Percentiles rank a stretch among this genome's conserved stretches.
Conservation (phyloP, 805 yeast species). For the Ogataea pignaliae region DNA sequence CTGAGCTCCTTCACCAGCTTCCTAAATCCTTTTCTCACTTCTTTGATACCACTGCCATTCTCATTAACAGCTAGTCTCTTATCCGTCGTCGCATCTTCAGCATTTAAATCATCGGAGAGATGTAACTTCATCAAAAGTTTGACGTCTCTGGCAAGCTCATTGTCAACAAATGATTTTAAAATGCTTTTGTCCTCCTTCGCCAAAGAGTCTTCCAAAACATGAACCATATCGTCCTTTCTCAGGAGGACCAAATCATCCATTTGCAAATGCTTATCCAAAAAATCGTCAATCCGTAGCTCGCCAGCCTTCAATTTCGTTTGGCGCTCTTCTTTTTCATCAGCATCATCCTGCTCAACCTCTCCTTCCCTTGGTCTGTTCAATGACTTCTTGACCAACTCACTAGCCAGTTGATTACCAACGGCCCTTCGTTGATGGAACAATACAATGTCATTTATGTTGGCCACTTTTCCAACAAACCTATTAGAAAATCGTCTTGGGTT, state of each 20-base stretch:
- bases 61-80: slow-evolving; percentile 8
- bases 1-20: slow-evolving; percentile 26
- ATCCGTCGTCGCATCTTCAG: slow-evolving; percentile 4
- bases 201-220: slow-evolving; percentile 67
- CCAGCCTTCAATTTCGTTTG: slow-evolving; percentile 20
- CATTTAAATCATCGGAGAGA: slow-evolving; percentile 22
- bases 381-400: slow-evolving; percentile 7
- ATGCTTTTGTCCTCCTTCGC: slow-evolving; percentile 80
- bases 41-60: neutral
- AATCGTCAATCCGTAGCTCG: slow-evolving; percentile 32
- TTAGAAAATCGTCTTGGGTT: slow-evolving; percentile 87
- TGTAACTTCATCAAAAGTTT: slow-evolving; percentile 42
- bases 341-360: slow-evolving; percentile 11
- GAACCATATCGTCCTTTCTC: slow-evolving; percentile 70
- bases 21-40: slow-evolving; percentile 26
- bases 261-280: slow-evolving; percentile 59
- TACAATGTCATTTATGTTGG: slow-evolving; percentile 84
- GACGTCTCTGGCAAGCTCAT: slow-evolving; percentile 51
- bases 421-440: slow-evolving; percentile 51
- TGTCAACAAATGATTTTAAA: slow-evolving; percentile 56
- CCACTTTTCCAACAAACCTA: slow-evolving; percentile 84
- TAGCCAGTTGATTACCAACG: slow-evolving; percentile 14
- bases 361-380: slow-evolving; percentile 27
- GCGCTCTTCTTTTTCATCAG: slow-evolving; percentile 32
- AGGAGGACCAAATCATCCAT: slow-evolving; percentile 63